Base-by-base conservation (phyloP, 2,329 filamentous ascomycete genomes). In the Penicillium carneum region DNA sequence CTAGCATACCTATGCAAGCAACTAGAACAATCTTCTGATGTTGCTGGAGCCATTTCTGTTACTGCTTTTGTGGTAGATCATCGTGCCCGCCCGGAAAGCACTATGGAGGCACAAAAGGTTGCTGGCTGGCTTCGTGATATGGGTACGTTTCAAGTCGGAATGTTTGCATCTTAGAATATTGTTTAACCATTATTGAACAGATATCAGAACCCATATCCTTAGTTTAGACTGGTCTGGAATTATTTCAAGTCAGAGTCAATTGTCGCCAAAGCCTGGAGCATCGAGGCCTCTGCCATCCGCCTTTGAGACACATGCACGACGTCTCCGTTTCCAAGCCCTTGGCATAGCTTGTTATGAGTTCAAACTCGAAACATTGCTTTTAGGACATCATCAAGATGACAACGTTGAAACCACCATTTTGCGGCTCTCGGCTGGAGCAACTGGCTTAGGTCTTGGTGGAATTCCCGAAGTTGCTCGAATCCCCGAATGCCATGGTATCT, bases 321-420 rank as follows among this genome's bases (percentile, higher is more conserved):
- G 78, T 23, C 81, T 89, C 36, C 87, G 95, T 14, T 98, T 93
- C 76, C 88, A 86, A 63, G 80, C 83, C 0, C 77, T 98, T 1
- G 93, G 90, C 0, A 73, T 69, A 14, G 82, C 84, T 8, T 93
- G 90, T 73, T 76, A 76, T 16, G 74, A 79, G 1, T 68, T 79
- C 6, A 73, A 79, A 0, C 85, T 90, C 4, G 78, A 76, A 4
- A 85, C 86, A 20, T 75, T 98, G 1, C 84, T 97, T 41, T 80
- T 96, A 31, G 95, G 89, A 4, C 95, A 99, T 73, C 95, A 99
- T 74, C 82, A 85, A 63, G 93, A 97, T 71, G 95, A 99, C 71
- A 92, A 95, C 72, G 90, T 93, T 58, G 95, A 99, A 79, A 97
- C 93, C 0, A 84, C 96, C 4, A 78, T 98, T 50, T 90, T 93